A percentile compares a stretch with the other conserved stretches of the same genome.
phyloP scores from a whole-genome alignment of 2,329 filamentous ascomycete genomes.

The Emmonsia crescens region DNA sequence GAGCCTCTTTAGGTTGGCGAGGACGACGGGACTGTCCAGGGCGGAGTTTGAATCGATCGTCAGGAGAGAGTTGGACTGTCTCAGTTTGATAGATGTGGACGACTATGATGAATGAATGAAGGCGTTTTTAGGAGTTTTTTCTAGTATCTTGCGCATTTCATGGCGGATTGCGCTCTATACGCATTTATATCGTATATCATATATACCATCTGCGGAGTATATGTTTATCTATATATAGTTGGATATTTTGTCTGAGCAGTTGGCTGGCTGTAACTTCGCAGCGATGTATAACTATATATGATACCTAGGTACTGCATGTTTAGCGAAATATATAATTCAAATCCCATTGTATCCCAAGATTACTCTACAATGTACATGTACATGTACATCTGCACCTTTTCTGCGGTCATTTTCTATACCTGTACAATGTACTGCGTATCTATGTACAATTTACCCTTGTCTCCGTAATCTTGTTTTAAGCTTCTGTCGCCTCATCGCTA shows the following conservation, averaged over 20 bases:
- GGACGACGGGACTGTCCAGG: conserved; percentile 46
- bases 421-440: no score
- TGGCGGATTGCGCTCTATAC: background rate
- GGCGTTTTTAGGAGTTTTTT: background rate
- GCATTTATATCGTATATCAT: background rate
- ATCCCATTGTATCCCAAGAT: background rate
- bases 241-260: background rate
- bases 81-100: conserved; percentile 46
- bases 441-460: no score
- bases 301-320: background rate
- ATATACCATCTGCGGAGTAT: background rate
- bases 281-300: background rate
- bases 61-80: conserved; percentile 47
- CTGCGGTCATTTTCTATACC: background rate
- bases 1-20: conserved; percentile 51
- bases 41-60: conserved; percentile 50
- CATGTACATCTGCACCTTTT: no score
- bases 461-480: no score
- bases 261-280: background rate
- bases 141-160: background rate
- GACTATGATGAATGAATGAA: conserved; percentile 2
- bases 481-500: background rate
- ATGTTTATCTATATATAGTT: background rate
- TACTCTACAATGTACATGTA: background rate
- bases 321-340: background rate